Conservation (phyloP, 1,284 basidiomycete species). For the Tilletia setariae region DNA sequence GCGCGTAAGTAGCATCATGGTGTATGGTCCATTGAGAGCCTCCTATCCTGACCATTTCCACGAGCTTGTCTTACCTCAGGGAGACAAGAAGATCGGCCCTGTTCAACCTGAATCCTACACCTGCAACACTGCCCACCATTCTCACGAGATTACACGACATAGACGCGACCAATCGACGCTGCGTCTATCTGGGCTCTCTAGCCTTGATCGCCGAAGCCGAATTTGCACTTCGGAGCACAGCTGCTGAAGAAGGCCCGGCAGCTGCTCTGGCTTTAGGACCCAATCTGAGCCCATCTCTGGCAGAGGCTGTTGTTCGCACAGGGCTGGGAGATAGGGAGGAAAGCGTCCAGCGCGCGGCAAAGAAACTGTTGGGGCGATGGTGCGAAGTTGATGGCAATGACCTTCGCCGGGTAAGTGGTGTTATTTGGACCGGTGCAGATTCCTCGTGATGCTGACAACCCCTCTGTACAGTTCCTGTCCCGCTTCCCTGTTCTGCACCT, state of each 20-base stretch:
- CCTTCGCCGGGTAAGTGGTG: slow-evolving; percentile 25
- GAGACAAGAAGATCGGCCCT: slow-evolving; percentile 87
- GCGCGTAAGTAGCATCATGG: slow-evolving; percentile 21
- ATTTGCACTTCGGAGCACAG: not conserved
- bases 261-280: slow-evolving; percentile 11
- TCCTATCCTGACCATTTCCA: too few relatives aligned
- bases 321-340: slow-evolving; percentile 85
- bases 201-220: slow-evolving; percentile 15
- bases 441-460: too few relatives aligned
- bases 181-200: slow-evolving; percentile 67
- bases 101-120: slow-evolving; percentile 71
- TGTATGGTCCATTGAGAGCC: not conserved
- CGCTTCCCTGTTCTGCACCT: not conserved
- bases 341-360: slow-evolving; percentile 74
- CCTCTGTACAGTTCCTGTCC: slow-evolving; percentile 57
- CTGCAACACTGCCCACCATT: slow-evolving; percentile 63
- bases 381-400: slow-evolving; percentile 40
- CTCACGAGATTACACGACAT: slow-evolving; percentile 80
- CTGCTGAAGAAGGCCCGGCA: not conserved
- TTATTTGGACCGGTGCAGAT: slow-evolving; percentile 40
- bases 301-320: slow-evolving; percentile 56
- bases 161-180: slow-evolving; percentile 75
- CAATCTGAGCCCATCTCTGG: not conserved
- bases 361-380: slow-evolving; percentile 57
- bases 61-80: slow-evolving; percentile 56